Conservation (phyloP, 2,329 filamentous ascomycete genomes). For the Metarhizium album region DNA sequence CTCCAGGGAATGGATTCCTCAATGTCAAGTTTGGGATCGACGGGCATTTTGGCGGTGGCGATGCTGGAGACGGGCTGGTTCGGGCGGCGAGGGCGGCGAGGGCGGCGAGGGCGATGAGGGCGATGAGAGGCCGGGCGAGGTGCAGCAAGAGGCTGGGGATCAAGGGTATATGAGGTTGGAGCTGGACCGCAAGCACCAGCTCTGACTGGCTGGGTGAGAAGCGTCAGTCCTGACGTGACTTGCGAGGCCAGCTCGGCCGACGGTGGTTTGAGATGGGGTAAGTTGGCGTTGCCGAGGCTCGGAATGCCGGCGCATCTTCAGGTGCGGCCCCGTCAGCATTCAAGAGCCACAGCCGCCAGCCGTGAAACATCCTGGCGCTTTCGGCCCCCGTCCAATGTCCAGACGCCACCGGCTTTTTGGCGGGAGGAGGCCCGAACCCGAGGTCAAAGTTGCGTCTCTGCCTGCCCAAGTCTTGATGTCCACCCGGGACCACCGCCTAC, state of each 20-base stretch:
- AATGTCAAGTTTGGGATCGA: constrained; percentile 13
- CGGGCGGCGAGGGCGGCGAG: not conserved
- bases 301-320: not conserved
- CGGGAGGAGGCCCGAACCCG: no score
- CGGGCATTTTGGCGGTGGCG: constrained; percentile 5
- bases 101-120: not conserved
- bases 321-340: no score
- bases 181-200: not conserved
- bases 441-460: no score
- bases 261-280: not conserved
- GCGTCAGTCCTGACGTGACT: not conserved
- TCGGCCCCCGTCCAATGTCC: no score
- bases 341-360: no score
- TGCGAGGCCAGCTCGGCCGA: not conserved
- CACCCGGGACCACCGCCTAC: no score
- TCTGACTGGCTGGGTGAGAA: not conserved
- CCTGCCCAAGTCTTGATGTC: no score
- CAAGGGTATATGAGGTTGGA: not conserved
- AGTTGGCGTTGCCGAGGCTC: not conserved
- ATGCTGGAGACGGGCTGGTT: not conserved
- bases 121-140: not conserved
- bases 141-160: no score
- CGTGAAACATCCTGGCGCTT: no score
- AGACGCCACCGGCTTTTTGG: no score
- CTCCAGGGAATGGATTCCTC: constrained; percentile 11